Conservation (phyloP, 306 rosid genomes). For the Senna tora region DNA sequence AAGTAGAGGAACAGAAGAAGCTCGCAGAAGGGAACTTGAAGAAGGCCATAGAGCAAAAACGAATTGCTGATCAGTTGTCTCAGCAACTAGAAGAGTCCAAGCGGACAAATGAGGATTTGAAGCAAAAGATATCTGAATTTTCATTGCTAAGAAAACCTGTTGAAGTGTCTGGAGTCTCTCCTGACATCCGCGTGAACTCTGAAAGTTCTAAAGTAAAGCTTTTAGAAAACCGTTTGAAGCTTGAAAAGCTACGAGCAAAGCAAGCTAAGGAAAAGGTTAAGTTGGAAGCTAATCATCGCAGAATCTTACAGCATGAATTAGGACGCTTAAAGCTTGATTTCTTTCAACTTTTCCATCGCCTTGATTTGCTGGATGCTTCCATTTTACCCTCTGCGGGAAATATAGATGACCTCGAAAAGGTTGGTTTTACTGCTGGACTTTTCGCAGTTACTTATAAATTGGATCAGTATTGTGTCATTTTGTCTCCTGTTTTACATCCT, state of each 20-base stretch:
- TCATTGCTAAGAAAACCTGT: slow-evolving; percentile 48
- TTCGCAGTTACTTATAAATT: slow-evolving; percentile 30
- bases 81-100: slow-evolving; percentile 56
- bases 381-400: slow-evolving; percentile 49
- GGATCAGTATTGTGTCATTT: slow-evolving; percentile 22
- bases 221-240: slow-evolving; percentile 62
- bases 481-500: neutral
- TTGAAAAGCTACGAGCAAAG: slow-evolving; percentile 65
- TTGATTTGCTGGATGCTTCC: slow-evolving; percentile 59
- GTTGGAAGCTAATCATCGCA: slow-evolving; percentile 60
- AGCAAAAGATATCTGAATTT: slow-evolving; percentile 48
- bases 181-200: slow-evolving; percentile 39
- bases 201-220: slow-evolving; percentile 51
- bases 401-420: slow-evolving; percentile 57
- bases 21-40: slow-evolving; percentile 60
- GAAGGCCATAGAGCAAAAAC: slow-evolving; percentile 61
- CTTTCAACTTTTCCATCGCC: slow-evolving; percentile 56
- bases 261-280: slow-evolving; percentile 56
- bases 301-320: slow-evolving; percentile 55
- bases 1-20: slow-evolving; percentile 54
- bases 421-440: slow-evolving; percentile 48
- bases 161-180: slow-evolving; percentile 45
- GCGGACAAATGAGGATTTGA: slow-evolving; percentile 55
- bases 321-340: slow-evolving; percentile 63
- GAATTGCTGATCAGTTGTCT: slow-evolving; percentile 56